Evolutionary conservation across 225 moss, liverwort and hornwort genomes (phyloP), one percentile per base, ranked within the genome.

Genomic region (Asterella californica): DNA sequence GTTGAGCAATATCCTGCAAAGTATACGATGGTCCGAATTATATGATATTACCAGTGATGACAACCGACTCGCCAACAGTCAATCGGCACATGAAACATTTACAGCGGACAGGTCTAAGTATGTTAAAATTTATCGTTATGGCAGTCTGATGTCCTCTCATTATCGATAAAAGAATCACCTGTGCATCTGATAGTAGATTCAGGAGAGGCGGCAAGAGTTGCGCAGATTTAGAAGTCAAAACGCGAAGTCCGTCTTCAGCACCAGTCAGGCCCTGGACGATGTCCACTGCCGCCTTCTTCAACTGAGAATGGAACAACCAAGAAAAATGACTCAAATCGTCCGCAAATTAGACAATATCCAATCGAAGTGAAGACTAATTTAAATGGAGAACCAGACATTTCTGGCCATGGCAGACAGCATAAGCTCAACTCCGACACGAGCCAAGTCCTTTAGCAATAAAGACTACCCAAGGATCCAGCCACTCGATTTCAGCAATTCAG

Each of bases 191-290:
- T 0, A 97, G 76, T 6, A 93, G 86, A 34, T 87, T 80, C 30
- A 94, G 86, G 12, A 97, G 79, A 24, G 93, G 91, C 27, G 91
- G 90, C 0, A 91, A 65, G 29, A 96, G 79, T 38, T 87, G 79
- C 5, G 82, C 45, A 10, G 87, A 84, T 49, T 88, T 89, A 24
- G 83, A 89, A 65, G 84, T 75, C 47, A 96, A 80, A 12, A 89
- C 89, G 22, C 78, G 87, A 17, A 94, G 88, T 9, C 94, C 94
- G 72, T 93, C 96, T 12, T 96, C 91, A 10, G 84, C 88, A 72
- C 96, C 96, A 24, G 96, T 93, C 1, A 94, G 83, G 18, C 96
- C 94, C 84, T 96, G 96, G 77, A 96, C 94, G 34, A 96, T 94
- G 80, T 91, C 94, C 17, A 92, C 92, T 0, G 96, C 89, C 10